Evolutionary conservation across 1,284 basidiomycete species (phyloP), one percentile per base, ranked within the genome.

Genomic region (Heterobasidion parviporum): DNA sequence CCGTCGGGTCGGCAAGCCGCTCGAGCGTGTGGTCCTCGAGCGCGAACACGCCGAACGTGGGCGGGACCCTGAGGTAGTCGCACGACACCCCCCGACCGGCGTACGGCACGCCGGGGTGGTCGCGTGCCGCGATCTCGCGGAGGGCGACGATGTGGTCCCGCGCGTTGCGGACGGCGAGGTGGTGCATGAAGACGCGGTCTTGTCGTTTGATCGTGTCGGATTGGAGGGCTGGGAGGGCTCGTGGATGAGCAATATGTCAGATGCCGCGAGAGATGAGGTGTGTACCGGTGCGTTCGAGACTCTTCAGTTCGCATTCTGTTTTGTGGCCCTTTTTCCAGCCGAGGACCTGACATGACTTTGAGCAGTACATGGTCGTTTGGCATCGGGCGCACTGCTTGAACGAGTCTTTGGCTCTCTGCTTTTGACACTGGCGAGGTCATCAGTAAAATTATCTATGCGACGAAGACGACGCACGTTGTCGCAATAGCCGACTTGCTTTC

Each of bases 261-360:
- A 26, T 6, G 26, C 26, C 26, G 26, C 26, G 4, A 26, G 4
- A 26, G 4, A 26, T 26, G 26, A 26, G n/a, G 14, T 34, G 49
- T 63, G 12, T 58, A 73, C 72, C 70, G 8, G 65, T 55, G 9
- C 69, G 64, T 56, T 72, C 70, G 41, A 65, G 64, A 55, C 71
- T 68, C 59, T 73, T 74, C 56, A 73, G 55, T 54, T 72, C 69
- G 63, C 72, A 74, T 61, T 70, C 70, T 2, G 56, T 60, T 57
- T 68, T 70, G 61, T 74, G 72, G 16, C 66, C 67, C 55, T 70
- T 68, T 52, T 74, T 73, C 70, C 71, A 72, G 1, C 70, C 69
- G 2, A 58, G 56, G 3, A 61, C 60, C 56, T 72, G 72, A 55
- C 72, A 74, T 57, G 72, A 69, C 57, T 70, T 70, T 1, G 72